Base-by-base conservation (phyloP, 257 asterid genomes). In the Jacaranda copaia region DNA sequence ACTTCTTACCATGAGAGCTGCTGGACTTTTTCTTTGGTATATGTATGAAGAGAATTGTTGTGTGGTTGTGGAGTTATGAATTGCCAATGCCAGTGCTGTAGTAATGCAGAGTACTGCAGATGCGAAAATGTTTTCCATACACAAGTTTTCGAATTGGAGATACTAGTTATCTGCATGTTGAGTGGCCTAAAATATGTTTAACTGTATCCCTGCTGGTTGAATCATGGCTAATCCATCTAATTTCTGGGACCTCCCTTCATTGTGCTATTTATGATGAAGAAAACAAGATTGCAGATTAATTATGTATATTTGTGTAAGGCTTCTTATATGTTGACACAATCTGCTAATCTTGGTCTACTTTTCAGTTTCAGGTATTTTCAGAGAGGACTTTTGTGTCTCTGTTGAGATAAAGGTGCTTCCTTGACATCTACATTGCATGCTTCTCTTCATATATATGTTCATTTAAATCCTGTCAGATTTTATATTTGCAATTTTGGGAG, bases 361-460 rank as follows among this genome's bases (percentile, higher is more conserved):
- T 79, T 72, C 78, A 55, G 86, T 84, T 69, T 75, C 91, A 86
- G 98, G 89, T 78, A 63, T 73, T 57, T 68, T 81, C 79, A 82
- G 81, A 70, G 86, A 86, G 80, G 91, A 89, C n/a, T 84, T 81
- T 43, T 87, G 87, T 68, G 72, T 93, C 74, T 87, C 93, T 25
- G 90, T 96, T 77, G 99, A 96, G 88, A 88, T 96, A 84, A 96
- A 96, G 99, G 99, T 92, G 72, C 68, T 80, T 87, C 49, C 76
- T 67, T n/a, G n/a, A n/a, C n/a, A n/a, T 67, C 48, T 56, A 65
- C 69, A 63, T 72, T 82, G 42, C 19, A 5, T 36, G 20, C 48
- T 77, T 70, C 52, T 75, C 72, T 57, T 49, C 55, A 74, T 62
- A 56, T 72, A 46, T 46, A 77, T 75, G 72, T 11, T 77, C 38